Conservation (phyloP, 1,284 basidiomycete genomes). For the Leccinum fallax region DNA sequence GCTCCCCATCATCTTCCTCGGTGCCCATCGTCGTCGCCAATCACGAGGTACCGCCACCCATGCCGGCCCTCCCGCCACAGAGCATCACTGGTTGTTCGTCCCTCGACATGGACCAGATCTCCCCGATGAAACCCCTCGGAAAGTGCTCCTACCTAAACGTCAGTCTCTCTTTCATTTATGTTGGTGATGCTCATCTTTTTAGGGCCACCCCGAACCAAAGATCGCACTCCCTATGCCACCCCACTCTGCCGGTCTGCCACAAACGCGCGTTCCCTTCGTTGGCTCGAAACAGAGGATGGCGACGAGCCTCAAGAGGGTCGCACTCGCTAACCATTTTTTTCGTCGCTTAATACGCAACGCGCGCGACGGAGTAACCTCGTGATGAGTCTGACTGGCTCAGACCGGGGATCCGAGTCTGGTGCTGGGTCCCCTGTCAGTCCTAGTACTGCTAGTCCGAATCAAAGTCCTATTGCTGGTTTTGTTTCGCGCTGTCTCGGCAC, state of each 20-base stretch:
- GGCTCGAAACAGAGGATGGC: conserved; percentile 21
- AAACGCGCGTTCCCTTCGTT: conserved; percentile 28
- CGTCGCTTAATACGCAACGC: background rate
- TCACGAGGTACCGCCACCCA: conserved; percentile 5
- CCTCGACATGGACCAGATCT: conserved; percentile 31
- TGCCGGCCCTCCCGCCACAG: conserved; percentile 23
- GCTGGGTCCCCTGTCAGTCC: background rate
- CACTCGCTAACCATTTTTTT: too few species aligned
- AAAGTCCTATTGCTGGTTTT: background rate
- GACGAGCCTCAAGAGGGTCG: background rate
- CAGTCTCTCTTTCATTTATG: background rate
- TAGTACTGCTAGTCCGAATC: background rate
- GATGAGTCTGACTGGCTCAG: conserved; percentile 25
- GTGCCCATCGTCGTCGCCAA: too few species aligned
- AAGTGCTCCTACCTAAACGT: conserved; percentile 25
- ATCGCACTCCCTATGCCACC: conserved; percentile 25
- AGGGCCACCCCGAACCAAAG: conserved; percentile 16
- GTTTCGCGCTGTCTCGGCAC: background rate
- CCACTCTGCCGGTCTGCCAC: conserved; percentile 25
- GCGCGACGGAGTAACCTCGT: conserved; percentile 31
- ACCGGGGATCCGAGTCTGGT: conserved; percentile 4
- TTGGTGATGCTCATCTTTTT: background rate
- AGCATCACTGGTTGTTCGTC: conserved; percentile 22
- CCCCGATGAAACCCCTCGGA: conserved; percentile 12
- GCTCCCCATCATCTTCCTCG: too few species aligned